A percentile compares a stretch with the other conserved stretches of the same genome.
phyloP scores from a whole-genome alignment of 73 alveolate species.

The Tetrahymena elliotti region DNA sequence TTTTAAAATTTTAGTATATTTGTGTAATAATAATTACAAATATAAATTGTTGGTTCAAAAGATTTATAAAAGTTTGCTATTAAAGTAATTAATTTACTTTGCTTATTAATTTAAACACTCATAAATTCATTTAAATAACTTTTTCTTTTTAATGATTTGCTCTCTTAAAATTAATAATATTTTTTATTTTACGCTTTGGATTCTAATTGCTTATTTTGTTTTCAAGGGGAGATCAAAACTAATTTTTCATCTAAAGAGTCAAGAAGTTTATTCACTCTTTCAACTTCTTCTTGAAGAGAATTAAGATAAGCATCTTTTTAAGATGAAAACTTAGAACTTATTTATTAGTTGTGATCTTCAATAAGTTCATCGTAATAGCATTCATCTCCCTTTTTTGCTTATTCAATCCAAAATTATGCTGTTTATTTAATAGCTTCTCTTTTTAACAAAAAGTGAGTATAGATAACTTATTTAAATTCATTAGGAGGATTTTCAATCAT shows the following conservation, averaged over 20 bases:
- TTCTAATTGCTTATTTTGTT: too few relatives aligned
- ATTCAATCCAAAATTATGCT: constrained; percentile 60
- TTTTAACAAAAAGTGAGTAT: constrained; percentile 55
- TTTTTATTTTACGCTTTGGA: too few relatives aligned
- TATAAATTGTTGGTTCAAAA: too few relatives aligned
- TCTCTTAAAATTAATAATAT: too few relatives aligned
- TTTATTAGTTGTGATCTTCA: not conserved
- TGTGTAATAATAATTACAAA: too few relatives aligned
- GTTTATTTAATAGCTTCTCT: constrained; percentile 55
- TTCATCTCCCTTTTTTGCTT: constrained; percentile 40
- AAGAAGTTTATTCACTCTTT: not conserved
- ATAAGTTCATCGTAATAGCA: not conserved
- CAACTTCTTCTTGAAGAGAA: not conserved
- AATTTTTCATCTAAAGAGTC: not conserved
- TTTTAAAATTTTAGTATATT: too few relatives aligned
- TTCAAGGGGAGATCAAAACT: not conserved
- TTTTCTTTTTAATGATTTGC: too few relatives aligned
- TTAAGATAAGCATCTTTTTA: not conserved
- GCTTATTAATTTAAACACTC: too few relatives aligned
- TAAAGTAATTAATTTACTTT: too few relatives aligned
- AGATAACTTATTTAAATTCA: constrained; percentile 58
- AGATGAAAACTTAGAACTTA: not conserved
- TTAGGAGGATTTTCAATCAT: constrained; percentile 59
- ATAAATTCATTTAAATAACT: too few relatives aligned
- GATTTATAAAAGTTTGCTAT: too few relatives aligned